phyloP scores from a whole-genome alignment of 2,329 filamentous ascomycete genomes.

The Fusarium goolgardi region DNA sequence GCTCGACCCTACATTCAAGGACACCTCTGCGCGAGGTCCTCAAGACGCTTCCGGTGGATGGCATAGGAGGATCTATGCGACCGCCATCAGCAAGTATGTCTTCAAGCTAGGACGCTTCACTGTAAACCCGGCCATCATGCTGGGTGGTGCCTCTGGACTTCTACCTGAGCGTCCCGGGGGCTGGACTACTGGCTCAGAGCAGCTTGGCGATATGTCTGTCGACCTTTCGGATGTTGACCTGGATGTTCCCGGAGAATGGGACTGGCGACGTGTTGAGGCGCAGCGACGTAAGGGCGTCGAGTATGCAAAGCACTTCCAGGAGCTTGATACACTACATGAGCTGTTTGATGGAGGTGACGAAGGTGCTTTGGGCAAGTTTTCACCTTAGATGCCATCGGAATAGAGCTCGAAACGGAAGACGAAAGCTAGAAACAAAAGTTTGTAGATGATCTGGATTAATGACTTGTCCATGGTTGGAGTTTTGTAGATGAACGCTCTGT shows the following conservation, averaged over 20 bases:
- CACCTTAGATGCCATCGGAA: constrained; percentile 50
- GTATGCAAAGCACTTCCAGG: constrained; percentile 66
- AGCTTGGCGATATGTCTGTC: constrained; percentile 54
- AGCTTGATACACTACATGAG: constrained; percentile 64
- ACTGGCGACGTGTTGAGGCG: constrained; percentile 68
- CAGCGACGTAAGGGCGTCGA: constrained; percentile 67
- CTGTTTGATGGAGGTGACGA: constrained; percentile 65
- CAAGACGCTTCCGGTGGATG: constrained; percentile 57
- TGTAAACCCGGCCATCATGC: constrained; percentile 80
- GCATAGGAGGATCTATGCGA: constrained; percentile 75
- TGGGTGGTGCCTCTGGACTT: constrained; percentile 74
- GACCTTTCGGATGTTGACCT: constrained; percentile 54
- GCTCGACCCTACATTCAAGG: constrained; percentile 60
- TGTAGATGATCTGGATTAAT: neutral
- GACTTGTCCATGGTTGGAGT: neutral
- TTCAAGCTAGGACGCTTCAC: constrained; percentile 86
- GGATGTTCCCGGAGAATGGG: constrained; percentile 59
- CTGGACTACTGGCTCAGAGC: constrained; percentile 63
- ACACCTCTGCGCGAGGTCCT: constrained; percentile 55
- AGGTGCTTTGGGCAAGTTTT: constrained; percentile 64
- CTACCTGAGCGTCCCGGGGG: constrained; percentile 79
- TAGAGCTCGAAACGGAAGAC: neutral
- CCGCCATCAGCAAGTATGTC: constrained; percentile 82
- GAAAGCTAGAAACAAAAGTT: constrained; percentile 4
- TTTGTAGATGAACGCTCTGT: neutral